These are phyloP conservation scores for Colletotrichum phormii DNA, from an alignment of 2,329 filamentous ascomycete genomes.

Conservation along the genomic window DNA sequence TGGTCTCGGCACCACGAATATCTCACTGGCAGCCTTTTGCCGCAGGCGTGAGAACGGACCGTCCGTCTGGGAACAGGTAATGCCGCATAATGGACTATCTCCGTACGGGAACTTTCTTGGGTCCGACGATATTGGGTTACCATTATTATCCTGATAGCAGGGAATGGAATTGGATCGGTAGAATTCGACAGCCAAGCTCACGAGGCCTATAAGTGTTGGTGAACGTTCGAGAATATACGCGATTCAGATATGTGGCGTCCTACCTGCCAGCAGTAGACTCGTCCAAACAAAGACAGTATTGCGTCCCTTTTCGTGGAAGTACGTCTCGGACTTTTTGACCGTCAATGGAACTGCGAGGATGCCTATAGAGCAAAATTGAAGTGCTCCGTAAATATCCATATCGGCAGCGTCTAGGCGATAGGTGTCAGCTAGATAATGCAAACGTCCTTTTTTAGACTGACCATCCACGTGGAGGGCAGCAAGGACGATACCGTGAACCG, in stretches of 20 bases:
- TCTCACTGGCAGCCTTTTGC: conserved; percentile 65
- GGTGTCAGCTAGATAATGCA: not conserved
- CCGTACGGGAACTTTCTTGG: conserved; percentile 57
- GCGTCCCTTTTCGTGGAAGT: conserved; percentile 72
- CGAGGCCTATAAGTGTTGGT: conserved; percentile 54
- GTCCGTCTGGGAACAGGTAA: conserved; percentile 56
- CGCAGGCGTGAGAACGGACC: conserved; percentile 69
- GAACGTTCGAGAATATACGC: not conserved
- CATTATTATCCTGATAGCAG: conserved; percentile 56
- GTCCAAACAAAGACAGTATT: conserved; percentile 78
- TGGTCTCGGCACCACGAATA: conserved; percentile 72
- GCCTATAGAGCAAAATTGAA: conserved; percentile 75
- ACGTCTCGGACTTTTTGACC: conserved; percentile 70
- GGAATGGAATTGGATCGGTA: conserved; percentile 60
- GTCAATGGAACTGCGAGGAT: conserved; percentile 73
- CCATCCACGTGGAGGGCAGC: conserved; percentile 68
- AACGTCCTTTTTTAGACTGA: conserved; percentile 47
- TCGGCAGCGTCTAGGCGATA: conserved; percentile 67
- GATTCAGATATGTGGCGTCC: conserved; percentile 37
- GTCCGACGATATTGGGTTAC: conserved; percentile 49
- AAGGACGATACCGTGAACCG: conserved; percentile 72
- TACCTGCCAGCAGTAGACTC: conserved; percentile 68
- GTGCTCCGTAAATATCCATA: conserved; percentile 76
- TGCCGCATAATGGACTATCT: conserved; percentile 53
- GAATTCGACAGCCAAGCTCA: conserved; percentile 74